Percentiles rank a stretch among this genome's conserved stretches.
These are phyloP conservation scores for Achaetomium macrosporum DNA, from an alignment of 2,329 filamentous ascomycete genomes.

Conservation along the genomic window DNA sequence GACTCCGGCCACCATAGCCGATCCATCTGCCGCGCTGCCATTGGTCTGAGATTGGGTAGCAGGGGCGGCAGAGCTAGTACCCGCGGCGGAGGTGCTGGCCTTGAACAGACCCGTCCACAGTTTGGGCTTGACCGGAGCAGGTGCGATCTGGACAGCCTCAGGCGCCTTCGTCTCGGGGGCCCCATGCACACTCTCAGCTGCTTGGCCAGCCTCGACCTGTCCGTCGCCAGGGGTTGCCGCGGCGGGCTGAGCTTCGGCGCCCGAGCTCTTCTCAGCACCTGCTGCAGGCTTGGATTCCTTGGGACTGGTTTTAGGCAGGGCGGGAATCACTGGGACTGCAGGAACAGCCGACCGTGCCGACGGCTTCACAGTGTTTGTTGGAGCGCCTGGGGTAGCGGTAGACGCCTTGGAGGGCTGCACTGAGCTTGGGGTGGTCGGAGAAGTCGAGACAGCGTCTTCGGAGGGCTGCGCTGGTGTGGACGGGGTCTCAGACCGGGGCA, in stretches of 20 bases:
- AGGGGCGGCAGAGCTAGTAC: conserved; percentile 22
- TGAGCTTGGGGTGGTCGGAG: conserved; percentile 34
- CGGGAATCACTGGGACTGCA: conserved; percentile 43
- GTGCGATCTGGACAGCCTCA: conserved; percentile 23
- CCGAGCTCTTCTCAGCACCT: conserved; percentile 18
- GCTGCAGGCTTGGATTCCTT: conserved; percentile 28
- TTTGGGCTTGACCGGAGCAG: conserved; percentile 33
- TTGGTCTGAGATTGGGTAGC: conserved; percentile 21
- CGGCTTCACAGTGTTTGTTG: conserved; percentile 29
- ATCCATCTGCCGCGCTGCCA: conserved; percentile 22
- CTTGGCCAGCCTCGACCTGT: neutral
- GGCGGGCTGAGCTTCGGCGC: conserved; percentile 23
- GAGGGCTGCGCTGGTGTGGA: conserved; percentile 30
- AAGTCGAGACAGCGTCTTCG: conserved; percentile 30
- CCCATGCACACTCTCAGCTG: conserved; percentile 5
- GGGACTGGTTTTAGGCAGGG: conserved; percentile 36
- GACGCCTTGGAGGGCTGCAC: conserved; percentile 25
- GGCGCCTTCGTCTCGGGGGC: conserved; percentile 24
- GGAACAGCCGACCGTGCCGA: conserved; percentile 36
- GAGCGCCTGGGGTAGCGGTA: conserved; percentile 22
- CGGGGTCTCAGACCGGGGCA: conserved; percentile 28
- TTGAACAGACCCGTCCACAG: conserved; percentile 37
- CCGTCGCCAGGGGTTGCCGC: conserved; percentile 14
- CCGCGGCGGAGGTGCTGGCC: conserved; percentile 21
- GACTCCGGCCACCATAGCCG: conserved; percentile 24